Evolutionary conservation across 2,329 filamentous ascomycete genomes (phyloP).

Genomic region (Plenodomus lindquistii): DNA sequence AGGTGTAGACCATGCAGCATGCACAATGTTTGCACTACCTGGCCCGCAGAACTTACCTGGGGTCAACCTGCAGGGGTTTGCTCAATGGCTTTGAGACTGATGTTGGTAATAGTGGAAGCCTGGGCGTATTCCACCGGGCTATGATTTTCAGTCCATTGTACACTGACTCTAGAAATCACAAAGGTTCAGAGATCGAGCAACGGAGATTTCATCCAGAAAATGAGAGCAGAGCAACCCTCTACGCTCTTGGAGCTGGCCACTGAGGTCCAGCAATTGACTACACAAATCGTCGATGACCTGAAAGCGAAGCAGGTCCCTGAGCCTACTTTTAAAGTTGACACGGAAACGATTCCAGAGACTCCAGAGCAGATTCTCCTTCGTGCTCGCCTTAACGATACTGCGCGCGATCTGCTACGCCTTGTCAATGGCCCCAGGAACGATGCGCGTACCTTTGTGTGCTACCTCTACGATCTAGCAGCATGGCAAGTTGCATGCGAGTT

Average conservation of each 20-base stretch:
- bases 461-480: slow-evolving; percentile 21
- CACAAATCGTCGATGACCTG: slow-evolving; percentile 13
- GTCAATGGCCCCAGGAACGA: slow-evolving; percentile 21
- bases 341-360: slow-evolving; percentile 11
- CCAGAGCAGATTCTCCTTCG: slow-evolving; percentile 13
- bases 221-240: slow-evolving; percentile 10
- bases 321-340: slow-evolving; percentile 14
- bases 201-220: not conserved
- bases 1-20: not conserved
- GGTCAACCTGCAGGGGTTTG: too few species aligned
- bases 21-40: not conserved
- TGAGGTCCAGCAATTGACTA: slow-evolving; percentile 12
- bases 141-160: too few species aligned
- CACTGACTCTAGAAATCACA: not conserved
- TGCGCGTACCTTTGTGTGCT: slow-evolving; percentile 16
- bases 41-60: not conserved
- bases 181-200: not conserved
- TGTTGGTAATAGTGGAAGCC: too few species aligned
- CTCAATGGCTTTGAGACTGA: too few species aligned
- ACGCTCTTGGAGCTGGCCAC: slow-evolving; percentile 15
- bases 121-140: too few species aligned
- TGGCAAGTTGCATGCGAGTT: slow-evolving; percentile 24
- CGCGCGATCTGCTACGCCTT: slow-evolving; percentile 25
- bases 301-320: slow-evolving; percentile 9
- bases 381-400: slow-evolving; percentile 17